Conservation (phyloP, 106 monocot species). For the Chionographis japonica region DNA sequence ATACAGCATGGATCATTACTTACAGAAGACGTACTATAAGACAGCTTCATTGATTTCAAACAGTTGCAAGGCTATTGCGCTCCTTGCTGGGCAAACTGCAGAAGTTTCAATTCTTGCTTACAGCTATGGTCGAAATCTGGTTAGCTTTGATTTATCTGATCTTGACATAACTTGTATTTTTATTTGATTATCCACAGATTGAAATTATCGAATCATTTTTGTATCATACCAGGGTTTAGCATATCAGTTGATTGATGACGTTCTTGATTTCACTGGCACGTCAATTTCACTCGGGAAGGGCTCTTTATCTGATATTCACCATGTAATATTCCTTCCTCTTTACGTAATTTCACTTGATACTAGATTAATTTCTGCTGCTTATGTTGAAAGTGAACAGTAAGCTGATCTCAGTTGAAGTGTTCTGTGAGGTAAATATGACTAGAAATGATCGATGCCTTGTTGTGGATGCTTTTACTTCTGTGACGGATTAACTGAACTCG, state of each 20-base stretch:
- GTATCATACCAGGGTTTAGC: conserved; percentile 49
- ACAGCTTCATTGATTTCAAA: conserved; percentile 89
- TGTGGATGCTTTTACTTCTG: neutral
- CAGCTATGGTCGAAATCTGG: conserved; percentile 80
- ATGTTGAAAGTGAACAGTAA: neutral
- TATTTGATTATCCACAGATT: neutral
- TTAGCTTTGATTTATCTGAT: conserved; percentile 14
- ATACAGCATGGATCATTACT: conserved; percentile 85
- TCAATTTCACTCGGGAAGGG: conserved; percentile 65
- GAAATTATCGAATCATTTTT: neutral
- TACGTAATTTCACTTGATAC: conserved; percentile 1
- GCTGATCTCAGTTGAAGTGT: no score
- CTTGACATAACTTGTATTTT: neutral
- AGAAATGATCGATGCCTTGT: neutral
- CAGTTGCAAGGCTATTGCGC: conserved; percentile 77
- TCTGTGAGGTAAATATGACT: no score
- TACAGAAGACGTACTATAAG: conserved; percentile 86
- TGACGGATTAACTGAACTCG: neutral
- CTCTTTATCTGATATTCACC: conserved; percentile 65
- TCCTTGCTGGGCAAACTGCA: conserved; percentile 82
- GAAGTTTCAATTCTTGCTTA: conserved; percentile 78
- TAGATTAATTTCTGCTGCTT: conserved; percentile 1
- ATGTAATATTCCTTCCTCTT: conserved; percentile 34
- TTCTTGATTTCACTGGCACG: conserved; percentile 80
- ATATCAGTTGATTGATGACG: conserved; percentile 71